Evolutionary conservation across 805 yeast species (phyloP), one percentile per base, ranked within the genome.

Genomic region (Peterozyma xylosa): DNA sequence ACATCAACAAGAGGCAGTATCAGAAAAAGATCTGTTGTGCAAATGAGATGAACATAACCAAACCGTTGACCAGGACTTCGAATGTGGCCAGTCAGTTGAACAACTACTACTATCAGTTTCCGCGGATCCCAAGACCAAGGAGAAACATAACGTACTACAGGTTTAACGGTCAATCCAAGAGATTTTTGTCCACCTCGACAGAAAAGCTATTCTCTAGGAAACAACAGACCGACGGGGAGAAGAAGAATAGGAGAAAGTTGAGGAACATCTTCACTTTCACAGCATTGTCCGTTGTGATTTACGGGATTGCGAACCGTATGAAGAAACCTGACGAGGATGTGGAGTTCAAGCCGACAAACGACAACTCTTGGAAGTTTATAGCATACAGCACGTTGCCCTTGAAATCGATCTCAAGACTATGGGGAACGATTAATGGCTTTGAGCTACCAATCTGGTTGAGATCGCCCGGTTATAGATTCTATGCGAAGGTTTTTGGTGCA

Each of bases 391-490:
- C 96, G 2, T 69, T 93, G 39, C 99, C 99, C 1, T 73, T 93
- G 58, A 88, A 90, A 58, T 86, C 96, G 1, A 70, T 89, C 32
- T 89, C 97, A 1, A 76, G 99, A 48, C 64, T 91, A 38, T 93
- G 99, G 99, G 99, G 99, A 30, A 80, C 78, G 54, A 74, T 93
- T 46, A 93, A 93, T 59, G 80, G 81, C 45, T 72, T 90, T 38
- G 82, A 79, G 38, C 69, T 93, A 49, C 99, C 99, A 0, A 72
- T 80, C 21, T 88, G 96, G 95, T 55, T 91, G 48, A 75, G 99
- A 53, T 78, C 73, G 10, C 93, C 95, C 16, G 81, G 96, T 7
- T 93, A 73, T 64, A 74, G 70, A 56, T 69, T 90, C 43, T 93
- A 93, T 59, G 76, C 96, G 2, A 68, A 72, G 42, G 46, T 85